These are phyloP conservation scores for Plasmodium gallinaceum DNA, from an alignment of 169 alveolate genomes.

Conservation along the genomic window DNA sequence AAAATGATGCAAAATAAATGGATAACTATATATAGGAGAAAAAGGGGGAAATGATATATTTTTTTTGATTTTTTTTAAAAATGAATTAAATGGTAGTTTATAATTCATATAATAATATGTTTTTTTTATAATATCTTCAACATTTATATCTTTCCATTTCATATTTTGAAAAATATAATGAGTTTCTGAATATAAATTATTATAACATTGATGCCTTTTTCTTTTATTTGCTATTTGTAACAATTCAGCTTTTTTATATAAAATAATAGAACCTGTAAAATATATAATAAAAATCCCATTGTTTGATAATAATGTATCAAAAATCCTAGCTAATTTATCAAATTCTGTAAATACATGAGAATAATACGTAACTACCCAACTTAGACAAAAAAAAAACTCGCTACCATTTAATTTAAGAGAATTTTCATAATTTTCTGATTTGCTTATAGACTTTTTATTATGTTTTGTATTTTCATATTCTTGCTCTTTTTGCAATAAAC, in stretches of 20 bases:
- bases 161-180: conserved; percentile 72
- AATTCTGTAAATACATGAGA: conserved; percentile 64
- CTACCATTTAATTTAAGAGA: conserved; percentile 56
- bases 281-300: conserved; percentile 70
- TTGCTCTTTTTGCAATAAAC: conserved; percentile 63
- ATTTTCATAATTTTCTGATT: not conserved
- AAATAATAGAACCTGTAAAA: conserved; percentile 62
- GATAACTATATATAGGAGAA: conserved; percentile 73
- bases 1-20: conserved; percentile 60
- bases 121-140: conserved; percentile 59
- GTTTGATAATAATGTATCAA: conserved; percentile 65
- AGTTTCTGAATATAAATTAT: conserved; percentile 65
- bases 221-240: conserved; percentile 38
- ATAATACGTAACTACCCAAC: conserved; percentile 76
- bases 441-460: not conserved
- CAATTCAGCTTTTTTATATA: conserved; percentile 46
- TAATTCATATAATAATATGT: conserved; percentile 70
- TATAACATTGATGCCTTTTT: conserved; percentile 22
- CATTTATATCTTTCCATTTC: conserved; percentile 71
- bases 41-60: conserved; percentile 69
- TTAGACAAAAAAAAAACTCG: conserved; percentile 67
- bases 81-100: conserved; percentile 51
- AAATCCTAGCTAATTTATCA: conserved; percentile 55
- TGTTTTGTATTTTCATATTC: conserved; percentile 48
- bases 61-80: conserved; percentile 55